Percentiles rank a stretch among this genome's conserved stretches.
Evolutionary conservation across 257 asterid species (phyloP).

Genomic region (Ajuga chamaepitys): DNA sequence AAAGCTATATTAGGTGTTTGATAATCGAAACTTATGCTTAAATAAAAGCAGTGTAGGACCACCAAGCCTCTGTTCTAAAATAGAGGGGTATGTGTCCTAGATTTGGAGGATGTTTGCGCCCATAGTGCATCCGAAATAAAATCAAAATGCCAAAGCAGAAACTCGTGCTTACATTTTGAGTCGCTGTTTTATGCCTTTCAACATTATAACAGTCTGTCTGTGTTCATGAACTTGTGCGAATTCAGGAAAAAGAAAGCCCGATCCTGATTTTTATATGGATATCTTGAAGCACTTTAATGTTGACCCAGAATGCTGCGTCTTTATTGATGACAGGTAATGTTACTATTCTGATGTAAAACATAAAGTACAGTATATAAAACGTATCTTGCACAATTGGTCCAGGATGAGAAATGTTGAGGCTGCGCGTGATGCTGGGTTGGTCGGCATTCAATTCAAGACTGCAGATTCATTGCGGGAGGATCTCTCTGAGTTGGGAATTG

Average conservation of each 20-base stretch:
- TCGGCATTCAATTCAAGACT: slow-evolving; percentile 62
- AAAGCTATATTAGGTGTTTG: too few relatives aligned
- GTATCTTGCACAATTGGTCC: background rate
- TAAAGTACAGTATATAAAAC: background rate
- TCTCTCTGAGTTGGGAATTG: slow-evolving; percentile 41
- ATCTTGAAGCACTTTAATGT: slow-evolving; percentile 58
- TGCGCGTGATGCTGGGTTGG: slow-evolving; percentile 57
- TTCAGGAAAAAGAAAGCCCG: slow-evolving; percentile 91
- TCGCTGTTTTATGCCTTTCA: background rate
- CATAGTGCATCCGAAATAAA: background rate
- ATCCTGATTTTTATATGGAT: slow-evolving; percentile 61
- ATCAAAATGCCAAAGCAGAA: background rate
- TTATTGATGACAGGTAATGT: slow-evolving; percentile 80
- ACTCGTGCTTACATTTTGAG: background rate
- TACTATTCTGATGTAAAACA: background rate
- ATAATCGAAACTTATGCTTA: too few relatives aligned
- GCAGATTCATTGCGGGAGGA: slow-evolving; percentile 49
- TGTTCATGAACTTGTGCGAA: slow-evolving; percentile 10
- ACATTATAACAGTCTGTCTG: background rate
- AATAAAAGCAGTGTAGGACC: too few relatives aligned
- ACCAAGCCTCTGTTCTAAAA: background rate
- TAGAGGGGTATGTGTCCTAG: background rate
- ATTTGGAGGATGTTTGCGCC: background rate
- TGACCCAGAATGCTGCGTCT: slow-evolving; percentile 57
- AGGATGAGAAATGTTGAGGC: slow-evolving; percentile 81